Conservation (phyloP, 2,329 filamentous ascomycete genomes). For the Colletotrichum theobromicola region DNA sequence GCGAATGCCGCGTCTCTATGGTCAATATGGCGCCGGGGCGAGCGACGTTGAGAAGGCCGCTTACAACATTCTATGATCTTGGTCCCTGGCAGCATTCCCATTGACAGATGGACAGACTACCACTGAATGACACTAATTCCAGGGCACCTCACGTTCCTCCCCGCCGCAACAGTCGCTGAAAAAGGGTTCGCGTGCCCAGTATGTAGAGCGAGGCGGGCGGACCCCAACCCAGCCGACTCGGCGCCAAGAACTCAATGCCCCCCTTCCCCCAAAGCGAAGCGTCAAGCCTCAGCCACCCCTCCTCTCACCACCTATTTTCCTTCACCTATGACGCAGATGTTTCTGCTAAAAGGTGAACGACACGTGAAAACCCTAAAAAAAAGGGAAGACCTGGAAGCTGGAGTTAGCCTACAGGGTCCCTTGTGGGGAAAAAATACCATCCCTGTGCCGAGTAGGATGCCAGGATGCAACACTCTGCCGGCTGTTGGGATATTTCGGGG, state of each 20-base stretch:
- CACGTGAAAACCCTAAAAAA: slow-evolving; percentile 11
- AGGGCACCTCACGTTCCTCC: not conserved
- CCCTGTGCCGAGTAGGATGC: not conserved
- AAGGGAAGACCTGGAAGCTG: not conserved
- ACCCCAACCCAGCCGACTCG: not conserved
- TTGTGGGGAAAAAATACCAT: not conserved
- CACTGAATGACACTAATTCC: not conserved
- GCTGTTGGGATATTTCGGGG: not conserved
- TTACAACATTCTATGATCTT: not conserved
- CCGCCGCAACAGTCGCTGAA: not conserved
- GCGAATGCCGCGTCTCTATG: not conserved
- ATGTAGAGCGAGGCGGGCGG: not conserved
- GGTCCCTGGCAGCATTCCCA: not conserved
- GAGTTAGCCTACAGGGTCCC: not conserved
- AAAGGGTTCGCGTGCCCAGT: not conserved
- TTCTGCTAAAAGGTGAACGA: slow-evolving; percentile 1
- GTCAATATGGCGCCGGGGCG: not conserved
- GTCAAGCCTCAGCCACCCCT: not conserved
- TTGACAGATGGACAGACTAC: not conserved
- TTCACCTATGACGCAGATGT: slow-evolving; percentile 16
- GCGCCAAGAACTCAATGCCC: not conserved
- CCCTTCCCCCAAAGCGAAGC: not conserved
- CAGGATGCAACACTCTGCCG: not conserved
- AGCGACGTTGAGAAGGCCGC: not conserved
- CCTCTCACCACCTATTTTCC: not conserved